Evolutionary conservation across 2,329 filamentous ascomycete species (phyloP).

Genomic region (Esteya vermicola): DNA sequence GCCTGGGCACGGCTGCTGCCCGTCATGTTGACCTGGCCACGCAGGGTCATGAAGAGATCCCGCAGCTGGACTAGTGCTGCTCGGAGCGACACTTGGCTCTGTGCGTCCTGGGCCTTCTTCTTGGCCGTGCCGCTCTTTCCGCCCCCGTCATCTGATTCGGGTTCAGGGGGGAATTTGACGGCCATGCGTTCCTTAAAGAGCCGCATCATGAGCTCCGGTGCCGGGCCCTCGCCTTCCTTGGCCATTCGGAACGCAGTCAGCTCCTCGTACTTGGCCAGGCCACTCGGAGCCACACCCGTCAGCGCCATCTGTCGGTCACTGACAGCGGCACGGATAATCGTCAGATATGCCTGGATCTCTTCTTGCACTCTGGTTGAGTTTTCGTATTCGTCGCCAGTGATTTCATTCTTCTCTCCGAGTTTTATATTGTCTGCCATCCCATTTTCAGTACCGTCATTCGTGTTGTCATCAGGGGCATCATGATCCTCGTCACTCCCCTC

Average conservation of each 20-base stretch:
- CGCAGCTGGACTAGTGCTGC: constrained; percentile 58
- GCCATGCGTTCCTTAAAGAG: constrained; percentile 25
- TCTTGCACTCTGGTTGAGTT: constrained; percentile 80
- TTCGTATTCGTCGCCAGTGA: constrained; percentile 81
- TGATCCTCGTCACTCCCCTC: constrained; percentile 68
- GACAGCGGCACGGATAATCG: constrained; percentile 58
- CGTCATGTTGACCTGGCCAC: constrained; percentile 28
- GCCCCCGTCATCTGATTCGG: too few species aligned
- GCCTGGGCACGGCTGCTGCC: constrained; percentile 32
- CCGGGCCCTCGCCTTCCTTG: constrained; percentile 50
- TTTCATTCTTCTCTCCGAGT: constrained; percentile 30
- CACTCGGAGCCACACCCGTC: constrained; percentile 57
- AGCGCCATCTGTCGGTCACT: constrained; percentile 67
- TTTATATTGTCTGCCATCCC: too few species aligned
- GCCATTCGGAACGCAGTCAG: constrained; percentile 47
- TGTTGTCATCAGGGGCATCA: constrained; percentile 29
- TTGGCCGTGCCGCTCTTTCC: constrained; percentile 7
- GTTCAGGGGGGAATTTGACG: too few species aligned
- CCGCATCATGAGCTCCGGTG: constrained; percentile 46
- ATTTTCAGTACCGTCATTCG: constrained; percentile 15
- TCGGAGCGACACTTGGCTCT: constrained; percentile 48
- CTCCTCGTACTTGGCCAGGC: constrained; percentile 60
- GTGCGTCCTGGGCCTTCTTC: background rate
- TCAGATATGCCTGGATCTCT: constrained; percentile 74
- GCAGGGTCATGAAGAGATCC: constrained; percentile 47